phyloP scores from a whole-genome alignment of 306 rosid genomes.

The Fragaria ananassa region DNA sequence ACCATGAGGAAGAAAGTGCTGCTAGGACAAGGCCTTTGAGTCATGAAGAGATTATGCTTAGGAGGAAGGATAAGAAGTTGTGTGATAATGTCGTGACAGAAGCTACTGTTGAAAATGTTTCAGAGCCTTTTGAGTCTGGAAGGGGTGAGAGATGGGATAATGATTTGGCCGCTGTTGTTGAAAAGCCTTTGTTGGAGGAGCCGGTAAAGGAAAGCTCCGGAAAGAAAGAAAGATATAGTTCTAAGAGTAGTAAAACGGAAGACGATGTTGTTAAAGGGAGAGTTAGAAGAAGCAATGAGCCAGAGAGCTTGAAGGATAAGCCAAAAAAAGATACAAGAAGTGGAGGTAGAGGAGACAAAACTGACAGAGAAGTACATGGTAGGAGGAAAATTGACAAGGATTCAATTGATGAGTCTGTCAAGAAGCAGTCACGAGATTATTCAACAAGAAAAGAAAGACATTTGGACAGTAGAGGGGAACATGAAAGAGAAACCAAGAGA shows the following conservation, averaged over 20 bases:
- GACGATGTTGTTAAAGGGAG: slow-evolving; percentile 37
- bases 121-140: slow-evolving; percentile 38
- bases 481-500: slow-evolving; percentile 57
- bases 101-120: slow-evolving; percentile 33
- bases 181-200: slow-evolving; percentile 36
- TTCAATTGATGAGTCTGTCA: slow-evolving; percentile 40
- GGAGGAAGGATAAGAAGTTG: slow-evolving; percentile 56
- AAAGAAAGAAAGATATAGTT: slow-evolving; percentile 42
- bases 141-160: slow-evolving; percentile 24
- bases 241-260: slow-evolving; percentile 30
- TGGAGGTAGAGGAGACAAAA: slow-evolving; percentile 23
- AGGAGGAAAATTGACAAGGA: slow-evolving; percentile 21
- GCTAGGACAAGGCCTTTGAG: slow-evolving; percentile 92
- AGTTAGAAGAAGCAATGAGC: slow-evolving; percentile 31
- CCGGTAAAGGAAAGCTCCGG: slow-evolving; percentile 44
- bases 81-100: slow-evolving; percentile 44
- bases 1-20: slow-evolving; percentile 57
- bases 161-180: slow-evolving; percentile 33
- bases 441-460: slow-evolving; percentile 41
- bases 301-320: slow-evolving; percentile 34
- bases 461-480: slow-evolving; percentile 40
- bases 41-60: slow-evolving; percentile 72
- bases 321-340: slow-evolving; percentile 1
- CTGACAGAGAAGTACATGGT: slow-evolving; percentile 19
- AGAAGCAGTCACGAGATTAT: slow-evolving; percentile 48